phyloP scores from a whole-genome alignment of 148 eudicot species.

The Oxyria digyna region DNA sequence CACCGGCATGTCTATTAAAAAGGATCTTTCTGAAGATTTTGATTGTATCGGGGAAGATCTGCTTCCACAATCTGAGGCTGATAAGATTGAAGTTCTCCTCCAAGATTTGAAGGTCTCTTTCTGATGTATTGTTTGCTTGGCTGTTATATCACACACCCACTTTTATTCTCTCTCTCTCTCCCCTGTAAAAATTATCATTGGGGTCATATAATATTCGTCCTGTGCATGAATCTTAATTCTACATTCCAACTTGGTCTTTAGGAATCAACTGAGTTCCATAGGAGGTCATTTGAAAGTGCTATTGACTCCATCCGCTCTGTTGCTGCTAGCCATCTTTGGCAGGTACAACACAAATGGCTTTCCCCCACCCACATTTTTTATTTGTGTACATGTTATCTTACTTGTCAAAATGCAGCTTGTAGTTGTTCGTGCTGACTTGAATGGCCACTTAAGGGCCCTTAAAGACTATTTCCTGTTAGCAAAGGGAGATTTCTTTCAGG shows the following conservation, averaged over 20 bases:
- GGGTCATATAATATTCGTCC: background rate
- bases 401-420: slow-evolving; percentile 59
- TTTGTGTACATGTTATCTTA: slow-evolving; percentile 6
- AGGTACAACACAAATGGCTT: slow-evolving; percentile 30
- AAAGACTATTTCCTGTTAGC: slow-evolving; percentile 95
- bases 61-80: slow-evolving; percentile 88
- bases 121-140: background rate
- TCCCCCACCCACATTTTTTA: background rate
- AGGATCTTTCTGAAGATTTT: slow-evolving; percentile 31
- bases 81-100: slow-evolving; percentile 85
- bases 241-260: slow-evolving; percentile 21
- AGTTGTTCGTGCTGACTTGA: slow-evolving; percentile 89
- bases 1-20: slow-evolving; percentile 30
- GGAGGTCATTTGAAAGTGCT: slow-evolving; percentile 87
- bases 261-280: slow-evolving; percentile 97
- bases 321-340: slow-evolving; percentile 99
- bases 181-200: background rate
- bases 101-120: slow-evolving; percentile 58
- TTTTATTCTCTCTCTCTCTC: background rate
- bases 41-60: slow-evolving; percentile 55
- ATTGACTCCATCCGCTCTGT: slow-evolving; percentile 71
- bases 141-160: background rate
- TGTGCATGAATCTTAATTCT: background rate
- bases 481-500: slow-evolving; percentile 99
- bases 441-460: slow-evolving; percentile 93